Base-by-base conservation (phyloP, 192 early-diverging fungal genomes). In the Rhizoclosmatium sp. region DNA sequence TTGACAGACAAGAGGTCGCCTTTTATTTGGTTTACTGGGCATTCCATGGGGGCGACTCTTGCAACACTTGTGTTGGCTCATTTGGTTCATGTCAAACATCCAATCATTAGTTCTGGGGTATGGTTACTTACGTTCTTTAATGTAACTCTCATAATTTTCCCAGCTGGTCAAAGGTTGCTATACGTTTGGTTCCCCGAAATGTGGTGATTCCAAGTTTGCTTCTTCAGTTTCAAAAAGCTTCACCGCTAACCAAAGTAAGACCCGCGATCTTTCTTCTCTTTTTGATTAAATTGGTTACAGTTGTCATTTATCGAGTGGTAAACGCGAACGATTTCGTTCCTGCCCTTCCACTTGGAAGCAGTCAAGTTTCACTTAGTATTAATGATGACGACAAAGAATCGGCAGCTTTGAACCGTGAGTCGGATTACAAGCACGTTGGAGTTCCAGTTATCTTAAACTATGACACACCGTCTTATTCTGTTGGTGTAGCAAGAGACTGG, bases 131-230 rank as follows among this genome's bases (percentile, higher is more conserved):
- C 51, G n/a, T 44, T 9, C 45, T 71, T 54, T 79, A 0, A 62
- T 56, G 31, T 44, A 46, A 9, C 59, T 44, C 7, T 62, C 9
- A 44, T 3, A 5, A n/a, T 46, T 48, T 72, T 79, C 23, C 14
- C 47, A 79, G 78, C 54, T 71, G 42, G 45, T 80, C 1, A 80
- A 80, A 42, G 78, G 78, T 7, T 71, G 69, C 39, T 80, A 80
- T 58, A 80, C 78, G 23, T 80, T 80, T 73, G 78, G 78, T 1
- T 80, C 78, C 39, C 78, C 78, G 10, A 80, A 80, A 56, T 80
- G 78, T 66, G 78, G 78, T 1, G 71, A 80, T 59, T 65, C 78
- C 14, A 70, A 80, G 42, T 80, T 80, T 66, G 78, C 70, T n/a
- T 19, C 46, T 3, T 21, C 42, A 12, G 60, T 64, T 12, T 54